These are phyloP conservation scores for Raphanus sativus DNA, from an alignment of 345 rosid species.

Conservation along the genomic window DNA sequence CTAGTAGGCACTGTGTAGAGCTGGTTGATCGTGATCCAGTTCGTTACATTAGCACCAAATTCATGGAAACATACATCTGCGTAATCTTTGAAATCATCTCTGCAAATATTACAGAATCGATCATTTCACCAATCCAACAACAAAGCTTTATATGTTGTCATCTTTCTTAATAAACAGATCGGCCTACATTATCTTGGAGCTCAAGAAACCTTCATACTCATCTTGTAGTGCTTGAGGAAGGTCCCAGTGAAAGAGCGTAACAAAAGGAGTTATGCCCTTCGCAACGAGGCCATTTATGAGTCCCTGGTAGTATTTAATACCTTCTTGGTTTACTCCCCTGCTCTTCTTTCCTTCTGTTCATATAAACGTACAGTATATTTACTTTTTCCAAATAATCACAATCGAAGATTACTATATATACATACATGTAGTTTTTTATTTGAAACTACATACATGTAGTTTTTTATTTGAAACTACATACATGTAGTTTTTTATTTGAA, in stretches of 20 bases:
- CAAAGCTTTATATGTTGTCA: neutral
- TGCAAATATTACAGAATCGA: neutral
- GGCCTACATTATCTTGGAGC: conserved; percentile 21
- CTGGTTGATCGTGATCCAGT: conserved; percentile 53
- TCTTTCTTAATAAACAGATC: neutral
- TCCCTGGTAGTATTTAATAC: conserved; percentile 41
- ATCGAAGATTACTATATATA: neutral
- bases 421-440: neutral
- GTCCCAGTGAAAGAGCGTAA: conserved; percentile 52
- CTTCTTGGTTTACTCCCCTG: conserved; percentile 44
- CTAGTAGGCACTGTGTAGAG: conserved; percentile 24
- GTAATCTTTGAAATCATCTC: conserved; percentile 38
- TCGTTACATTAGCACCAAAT: conserved; percentile 49
- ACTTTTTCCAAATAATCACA: neutral
- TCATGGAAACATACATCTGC: conserved; percentile 40
- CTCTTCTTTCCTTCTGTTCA: conserved; percentile 40
- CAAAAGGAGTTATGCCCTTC: conserved; percentile 42
- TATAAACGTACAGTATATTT: neutral
- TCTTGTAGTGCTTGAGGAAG: conserved; percentile 51
- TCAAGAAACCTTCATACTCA: conserved; percentile 47
- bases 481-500: neutral
- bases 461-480: neutral
- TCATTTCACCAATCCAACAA: neutral
- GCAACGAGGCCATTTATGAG: conserved; percentile 44
- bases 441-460: neutral